Base-by-base conservation (phyloP, 257 asterid species). In the Ilex aquifolium region DNA sequence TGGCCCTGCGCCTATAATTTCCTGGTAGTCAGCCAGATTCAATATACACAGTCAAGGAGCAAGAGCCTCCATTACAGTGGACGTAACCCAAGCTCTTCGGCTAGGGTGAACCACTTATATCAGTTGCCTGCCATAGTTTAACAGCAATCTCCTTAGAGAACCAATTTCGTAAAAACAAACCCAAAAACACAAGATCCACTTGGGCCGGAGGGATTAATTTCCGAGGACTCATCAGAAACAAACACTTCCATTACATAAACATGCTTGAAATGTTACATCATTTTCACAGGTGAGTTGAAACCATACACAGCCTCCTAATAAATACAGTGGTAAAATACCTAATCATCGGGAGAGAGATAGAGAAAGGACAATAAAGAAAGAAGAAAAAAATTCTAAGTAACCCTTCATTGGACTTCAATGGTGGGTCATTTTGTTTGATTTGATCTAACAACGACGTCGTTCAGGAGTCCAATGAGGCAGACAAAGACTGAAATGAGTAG, bases 401-500 rank as follows among this genome's bases (percentile, higher is more conserved):
- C 61, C 81, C 74, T 73, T 59, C 65, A 42, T 57, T 57, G 77
- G 59, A 77, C 77, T 72, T 36, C 16, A 48, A 51, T 57, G 48
- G 67, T 66, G 65, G 72, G 68, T 55, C 69, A 57, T 56, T 21
- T 21, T 21, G 27, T 21, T 21, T 21, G 12, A 56, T 31, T 5
- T 8, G 8, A 36, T 36, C 42, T 36, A 21, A 27, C 53, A 79
- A 16, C 80, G 89, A 31, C 93, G 84, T 51, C 94, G 82, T 64
- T 83, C 84, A 0, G 97, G 84, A 10, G 79, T 81, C 97, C 97
- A 92, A n/a, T 72, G 84, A 5, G 99, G 99, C 81, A 85, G 72
- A 6, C 93, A 77, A 17, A 91, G 94, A 82, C 97, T 92, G 54
- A 92, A 92, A 68, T 92, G 95, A 16, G 77, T 60, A 6, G 96